These are phyloP conservation scores for Sporothrix globosa DNA, from an alignment of 2,329 filamentous ascomycete genomes.

Conservation along the genomic window DNA sequence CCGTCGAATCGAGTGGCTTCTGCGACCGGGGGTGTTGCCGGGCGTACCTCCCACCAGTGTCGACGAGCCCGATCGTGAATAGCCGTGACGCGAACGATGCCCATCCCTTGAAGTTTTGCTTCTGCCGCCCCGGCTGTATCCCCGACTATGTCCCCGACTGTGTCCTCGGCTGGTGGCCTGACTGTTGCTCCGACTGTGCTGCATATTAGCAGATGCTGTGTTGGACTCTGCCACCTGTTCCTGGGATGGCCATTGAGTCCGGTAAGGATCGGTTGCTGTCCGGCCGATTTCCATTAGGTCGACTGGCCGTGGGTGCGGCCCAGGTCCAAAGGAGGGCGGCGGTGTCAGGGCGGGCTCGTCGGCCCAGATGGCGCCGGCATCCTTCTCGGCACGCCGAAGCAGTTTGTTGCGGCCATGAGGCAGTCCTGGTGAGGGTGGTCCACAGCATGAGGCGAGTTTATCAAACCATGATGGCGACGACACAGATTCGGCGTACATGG, in stretches of 20 bases:
- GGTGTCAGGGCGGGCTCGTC: constrained; percentile 43
- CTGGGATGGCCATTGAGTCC: constrained; percentile 21
- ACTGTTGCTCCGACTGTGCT: background rate
- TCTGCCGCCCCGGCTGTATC: background rate
- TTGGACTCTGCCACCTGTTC: background rate
- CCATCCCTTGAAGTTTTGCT: background rate
- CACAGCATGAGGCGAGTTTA: constrained; percentile 52
- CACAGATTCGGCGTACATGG: constrained; percentile 46
- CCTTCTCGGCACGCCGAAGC: constrained; percentile 39
- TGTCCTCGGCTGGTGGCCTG: background rate
- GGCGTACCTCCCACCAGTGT: constrained; percentile 37
- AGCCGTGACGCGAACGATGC: constrained; percentile 15
- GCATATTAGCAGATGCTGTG: background rate
- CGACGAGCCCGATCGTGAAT: constrained; percentile 40
- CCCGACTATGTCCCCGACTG: background rate
- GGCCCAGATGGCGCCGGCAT: constrained; percentile 38
- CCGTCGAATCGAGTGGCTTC: constrained; percentile 52
- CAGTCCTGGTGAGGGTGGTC: constrained; percentile 39
- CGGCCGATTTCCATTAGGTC: background rate
- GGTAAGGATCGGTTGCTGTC: background rate
- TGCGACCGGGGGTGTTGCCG: constrained; percentile 36
- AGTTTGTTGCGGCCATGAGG: background rate
- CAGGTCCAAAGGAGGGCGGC: constrained; percentile 39
- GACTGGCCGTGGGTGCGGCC: background rate
- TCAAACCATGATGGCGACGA: constrained; percentile 53